phyloP scores from a whole-genome alignment of 169 alveolate genomes.

The Eimeria sp. region DNA sequence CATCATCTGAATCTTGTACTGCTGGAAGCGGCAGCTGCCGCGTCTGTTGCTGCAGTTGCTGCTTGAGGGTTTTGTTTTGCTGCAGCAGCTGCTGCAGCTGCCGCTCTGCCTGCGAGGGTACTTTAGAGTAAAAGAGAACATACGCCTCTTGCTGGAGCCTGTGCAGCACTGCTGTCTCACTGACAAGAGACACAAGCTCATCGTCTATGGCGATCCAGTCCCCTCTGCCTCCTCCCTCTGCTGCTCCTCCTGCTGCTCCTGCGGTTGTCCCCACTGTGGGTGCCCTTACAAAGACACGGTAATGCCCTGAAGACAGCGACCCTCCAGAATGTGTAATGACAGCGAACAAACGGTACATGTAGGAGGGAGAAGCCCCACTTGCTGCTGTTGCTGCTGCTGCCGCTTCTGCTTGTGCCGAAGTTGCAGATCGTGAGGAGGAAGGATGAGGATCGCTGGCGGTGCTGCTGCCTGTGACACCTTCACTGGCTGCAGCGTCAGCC shows the following conservation, averaged over 20 bases:
- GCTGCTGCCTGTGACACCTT: background rate
- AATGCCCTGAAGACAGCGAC: slow-evolving; percentile 87
- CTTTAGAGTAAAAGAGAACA: slow-evolving; percentile 70
- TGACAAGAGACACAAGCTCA: slow-evolving; percentile 70
- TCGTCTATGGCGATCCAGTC: slow-evolving; percentile 76
- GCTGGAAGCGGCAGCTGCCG: background rate
- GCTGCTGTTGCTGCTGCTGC: slow-evolving; percentile 21
- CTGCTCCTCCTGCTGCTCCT: background rate
- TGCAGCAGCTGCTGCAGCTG: slow-evolving; percentile 70
- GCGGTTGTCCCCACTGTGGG: slow-evolving; percentile 37
- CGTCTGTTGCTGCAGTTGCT: slow-evolving; percentile 54
- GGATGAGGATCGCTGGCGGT: background rate
- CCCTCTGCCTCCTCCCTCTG: background rate
- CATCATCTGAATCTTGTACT: background rate
- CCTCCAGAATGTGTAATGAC: slow-evolving; percentile 87
- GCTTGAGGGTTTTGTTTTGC: slow-evolving; percentile 19
- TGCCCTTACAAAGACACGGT: slow-evolving; percentile 84
- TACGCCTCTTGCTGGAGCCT: slow-evolving; percentile 81
- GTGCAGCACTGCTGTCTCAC: slow-evolving; percentile 71
- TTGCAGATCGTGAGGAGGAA: too few relatives aligned
- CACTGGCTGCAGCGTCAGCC: background rate
- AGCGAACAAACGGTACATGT: slow-evolving; percentile 86
- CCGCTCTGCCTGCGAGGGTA: slow-evolving; percentile 52
- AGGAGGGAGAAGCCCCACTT: slow-evolving; percentile 33
- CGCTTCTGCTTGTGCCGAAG: slow-evolving; percentile 14